phyloP scores from a whole-genome alignment of 768 basidiomycete species.

The Hygrophorus russula region DNA sequence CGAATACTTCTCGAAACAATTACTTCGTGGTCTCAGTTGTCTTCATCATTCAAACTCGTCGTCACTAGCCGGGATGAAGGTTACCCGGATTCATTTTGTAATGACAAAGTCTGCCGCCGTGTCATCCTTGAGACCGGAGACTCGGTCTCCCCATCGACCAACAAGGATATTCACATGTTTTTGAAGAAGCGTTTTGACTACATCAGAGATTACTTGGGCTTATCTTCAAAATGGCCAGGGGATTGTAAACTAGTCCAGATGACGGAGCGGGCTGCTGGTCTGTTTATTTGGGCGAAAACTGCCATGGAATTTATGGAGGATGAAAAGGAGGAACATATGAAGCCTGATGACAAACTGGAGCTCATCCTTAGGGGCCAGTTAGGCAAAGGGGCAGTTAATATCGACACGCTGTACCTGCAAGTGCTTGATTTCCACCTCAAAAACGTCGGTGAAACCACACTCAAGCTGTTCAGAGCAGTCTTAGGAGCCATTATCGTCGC shows the following conservation, averaged over 20 bases:
- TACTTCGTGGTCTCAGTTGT: not conserved
- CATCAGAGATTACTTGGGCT: not conserved
- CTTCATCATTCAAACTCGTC: not conserved
- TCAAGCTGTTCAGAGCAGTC: not conserved
- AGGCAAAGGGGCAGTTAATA: not conserved
- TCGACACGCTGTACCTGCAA: not conserved
- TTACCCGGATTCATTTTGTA: not conserved
- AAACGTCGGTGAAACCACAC: not conserved
- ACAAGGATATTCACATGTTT: not conserved
- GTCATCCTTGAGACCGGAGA: not conserved
- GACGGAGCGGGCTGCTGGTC: not conserved
- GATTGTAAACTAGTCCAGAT: not conserved
- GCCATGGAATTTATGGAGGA: conserved; percentile 1
- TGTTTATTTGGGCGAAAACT: conserved; percentile 1
- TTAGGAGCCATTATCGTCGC: conserved; percentile 2
- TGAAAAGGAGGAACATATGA: not conserved
- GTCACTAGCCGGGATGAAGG: conserved; percentile 1
- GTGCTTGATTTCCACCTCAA: not conserved
- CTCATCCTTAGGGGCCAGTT: not conserved
- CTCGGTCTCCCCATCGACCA: not conserved
- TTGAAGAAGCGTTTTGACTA: not conserved
- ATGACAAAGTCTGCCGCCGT: not conserved
- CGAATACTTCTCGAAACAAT: not conserved
- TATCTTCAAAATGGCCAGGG: not conserved
- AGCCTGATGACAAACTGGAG: not conserved